A percentile compares a stretch with the other conserved stretches of the same genome.
These are phyloP conservation scores for Fimicolochytrium jonesii DNA, from an alignment of 192 early-diverging fungal genomes.

Conservation along the genomic window DNA sequence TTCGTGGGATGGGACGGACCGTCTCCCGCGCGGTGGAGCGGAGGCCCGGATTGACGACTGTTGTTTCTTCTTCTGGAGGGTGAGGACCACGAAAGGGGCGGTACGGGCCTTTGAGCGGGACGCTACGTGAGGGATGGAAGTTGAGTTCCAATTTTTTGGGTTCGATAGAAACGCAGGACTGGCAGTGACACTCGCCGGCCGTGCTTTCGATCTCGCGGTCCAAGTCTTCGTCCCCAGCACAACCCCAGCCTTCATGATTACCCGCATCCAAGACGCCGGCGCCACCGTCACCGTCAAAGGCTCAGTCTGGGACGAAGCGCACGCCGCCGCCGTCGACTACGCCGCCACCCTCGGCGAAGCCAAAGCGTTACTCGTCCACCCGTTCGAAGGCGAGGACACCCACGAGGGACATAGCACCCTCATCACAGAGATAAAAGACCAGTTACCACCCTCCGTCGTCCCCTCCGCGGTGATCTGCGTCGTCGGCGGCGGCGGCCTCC, in stretches of 20 bases:
- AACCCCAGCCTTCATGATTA: slow-evolving; percentile 12
- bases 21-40: neutral
- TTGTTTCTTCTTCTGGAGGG: slow-evolving; percentile 38
- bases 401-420: slow-evolving; percentile 36
- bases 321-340: slow-evolving; percentile 19
- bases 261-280: slow-evolving; percentile 9
- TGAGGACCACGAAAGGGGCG: too few relatives aligned
- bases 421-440: slow-evolving; percentile 20
- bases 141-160: too few relatives aligned
- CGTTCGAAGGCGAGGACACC: slow-evolving; percentile 30
- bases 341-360: neutral
- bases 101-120: too few relatives aligned
- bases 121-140: too few relatives aligned
- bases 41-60: neutral
- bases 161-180: slow-evolving; percentile 37
- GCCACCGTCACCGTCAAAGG: slow-evolving; percentile 30
- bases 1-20: slow-evolving; percentile 21
- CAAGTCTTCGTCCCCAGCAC: slow-evolving; percentile 31
- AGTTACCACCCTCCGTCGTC: slow-evolving; percentile 13
- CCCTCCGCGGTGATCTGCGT: slow-evolving; percentile 34
- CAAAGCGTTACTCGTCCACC: slow-evolving; percentile 30
- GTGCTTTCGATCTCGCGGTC: neutral
- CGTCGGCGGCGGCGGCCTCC: slow-evolving; percentile 40
- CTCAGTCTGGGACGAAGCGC: slow-evolving; percentile 35
- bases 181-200: slow-evolving; percentile 23